phyloP scores from a whole-genome alignment of 805 yeast species.

The Brettanomyces bruxellensis region DNA sequence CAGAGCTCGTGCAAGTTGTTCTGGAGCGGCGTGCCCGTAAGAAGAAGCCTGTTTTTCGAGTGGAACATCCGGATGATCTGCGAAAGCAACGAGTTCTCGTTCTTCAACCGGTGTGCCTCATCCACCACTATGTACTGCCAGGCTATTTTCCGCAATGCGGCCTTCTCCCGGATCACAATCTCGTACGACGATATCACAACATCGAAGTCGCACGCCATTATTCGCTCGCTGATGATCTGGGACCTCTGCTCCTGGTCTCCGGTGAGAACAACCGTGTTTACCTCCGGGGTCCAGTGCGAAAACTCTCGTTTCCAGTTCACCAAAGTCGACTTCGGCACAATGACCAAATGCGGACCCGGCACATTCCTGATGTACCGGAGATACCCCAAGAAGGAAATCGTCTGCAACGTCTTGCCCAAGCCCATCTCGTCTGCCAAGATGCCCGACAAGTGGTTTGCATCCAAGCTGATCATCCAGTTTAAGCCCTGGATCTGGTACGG shows the following conservation, averaged over 20 bases:
- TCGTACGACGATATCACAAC: slow-evolving; percentile 68
- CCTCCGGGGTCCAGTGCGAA: slow-evolving; percentile 73
- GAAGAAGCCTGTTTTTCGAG: slow-evolving; percentile 58
- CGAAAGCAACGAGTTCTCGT: slow-evolving; percentile 63
- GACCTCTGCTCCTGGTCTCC: slow-evolving; percentile 67
- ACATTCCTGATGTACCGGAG: slow-evolving; percentile 50
- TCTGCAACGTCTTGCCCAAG: slow-evolving; percentile 72
- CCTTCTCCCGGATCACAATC: slow-evolving; percentile 66
- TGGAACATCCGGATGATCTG: slow-evolving; percentile 69
- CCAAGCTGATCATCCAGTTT: slow-evolving; percentile 66
- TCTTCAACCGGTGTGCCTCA: slow-evolving; percentile 78
- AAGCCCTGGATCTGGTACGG: slow-evolving; percentile 75
- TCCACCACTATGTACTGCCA: slow-evolving; percentile 77
- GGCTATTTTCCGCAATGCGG: slow-evolving; percentile 52
- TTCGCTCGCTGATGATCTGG: slow-evolving; percentile 37
- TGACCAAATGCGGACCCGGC: slow-evolving; percentile 66
- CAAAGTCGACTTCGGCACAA: slow-evolving; percentile 73
- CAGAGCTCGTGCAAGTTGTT: slow-evolving; percentile 73
- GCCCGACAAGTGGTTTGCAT: slow-evolving; percentile 63
- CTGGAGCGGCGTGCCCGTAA: slow-evolving; percentile 79
- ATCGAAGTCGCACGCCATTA: slow-evolving; percentile 59
- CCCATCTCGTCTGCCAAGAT: slow-evolving; percentile 86
- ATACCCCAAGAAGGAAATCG: slow-evolving; percentile 68
- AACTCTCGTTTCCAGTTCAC: slow-evolving; percentile 79
- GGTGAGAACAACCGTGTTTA: slow-evolving; percentile 57